A percentile compares a stretch with the other conserved stretches of the same genome.
phyloP scores from a whole-genome alignment of 345 rosid genomes.

The Erodium maritimum region DNA sequence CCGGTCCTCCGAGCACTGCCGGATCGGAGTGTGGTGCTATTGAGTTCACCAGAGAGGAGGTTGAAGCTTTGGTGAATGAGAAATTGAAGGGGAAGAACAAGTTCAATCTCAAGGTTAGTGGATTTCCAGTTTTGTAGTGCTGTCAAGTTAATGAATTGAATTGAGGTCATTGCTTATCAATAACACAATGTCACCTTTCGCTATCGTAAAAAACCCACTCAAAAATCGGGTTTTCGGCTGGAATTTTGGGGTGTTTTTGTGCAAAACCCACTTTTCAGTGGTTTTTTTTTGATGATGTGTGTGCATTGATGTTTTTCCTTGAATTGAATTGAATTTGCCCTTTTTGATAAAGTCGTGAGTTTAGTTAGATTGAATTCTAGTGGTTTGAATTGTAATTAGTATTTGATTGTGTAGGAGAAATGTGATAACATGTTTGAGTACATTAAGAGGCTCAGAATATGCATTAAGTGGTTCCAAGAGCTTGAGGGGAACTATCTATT shows the following conservation, averaged over 20 bases:
- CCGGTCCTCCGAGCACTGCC: constrained; percentile 30
- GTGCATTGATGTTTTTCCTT: too few species aligned
- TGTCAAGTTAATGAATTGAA: constrained; percentile 1
- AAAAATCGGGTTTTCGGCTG: too few species aligned
- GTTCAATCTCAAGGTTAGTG: constrained; percentile 73
- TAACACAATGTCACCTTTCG: too few species aligned
- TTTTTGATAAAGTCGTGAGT: constrained; percentile 1
- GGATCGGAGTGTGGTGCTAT: constrained; percentile 37
- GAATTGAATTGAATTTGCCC: background rate
- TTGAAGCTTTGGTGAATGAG: constrained; percentile 24
- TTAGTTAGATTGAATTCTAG: constrained; percentile 1
- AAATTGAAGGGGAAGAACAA: constrained; percentile 29
- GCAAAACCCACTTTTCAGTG: too few species aligned
- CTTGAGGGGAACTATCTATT: constrained; percentile 68
- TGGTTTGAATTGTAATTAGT: constrained; percentile 1
- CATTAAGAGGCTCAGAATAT: constrained; percentile 78
- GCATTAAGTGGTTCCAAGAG: constrained; percentile 96
- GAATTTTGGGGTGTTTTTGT: too few species aligned
- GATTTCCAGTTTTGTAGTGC: background rate
- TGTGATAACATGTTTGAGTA: constrained; percentile 92
- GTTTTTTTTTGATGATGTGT: too few species aligned
- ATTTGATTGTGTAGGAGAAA: constrained; percentile 58
- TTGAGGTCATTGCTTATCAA: too few species aligned
- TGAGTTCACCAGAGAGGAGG: constrained; percentile 37
- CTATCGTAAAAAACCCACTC: too few species aligned